These are phyloP conservation scores for Globisporangium canariense DNA, from an alignment of 352 stramenopile species.

Conservation along the genomic window DNA sequence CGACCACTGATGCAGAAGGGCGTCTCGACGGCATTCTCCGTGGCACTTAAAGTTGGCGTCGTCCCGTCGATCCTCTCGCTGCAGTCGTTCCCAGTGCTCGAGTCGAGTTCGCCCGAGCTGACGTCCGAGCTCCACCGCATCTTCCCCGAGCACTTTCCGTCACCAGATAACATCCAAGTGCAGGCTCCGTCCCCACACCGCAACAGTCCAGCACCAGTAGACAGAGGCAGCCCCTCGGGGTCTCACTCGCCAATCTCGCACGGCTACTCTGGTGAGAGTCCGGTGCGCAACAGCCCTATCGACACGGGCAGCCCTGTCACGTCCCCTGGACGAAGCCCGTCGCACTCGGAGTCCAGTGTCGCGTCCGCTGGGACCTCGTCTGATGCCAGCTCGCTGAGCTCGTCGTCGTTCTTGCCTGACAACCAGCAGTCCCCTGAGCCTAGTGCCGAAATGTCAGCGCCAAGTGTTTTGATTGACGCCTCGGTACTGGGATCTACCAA, in stretches of 20 bases:
- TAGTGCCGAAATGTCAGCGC: conserved; percentile 26
- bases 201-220: conserved; percentile 18
- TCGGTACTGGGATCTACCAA: conserved; percentile 23
- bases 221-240: conserved; percentile 37
- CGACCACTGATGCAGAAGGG: conserved; percentile 80
- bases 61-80: conserved; percentile 63
- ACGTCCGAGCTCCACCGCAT: conserved; percentile 75
- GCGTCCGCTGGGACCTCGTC: conserved; percentile 45
- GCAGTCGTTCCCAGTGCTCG: conserved; percentile 74
- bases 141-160: conserved; percentile 80
- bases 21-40: conserved; percentile 73
- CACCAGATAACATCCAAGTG: conserved; percentile 45
- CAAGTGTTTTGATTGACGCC: conserved; percentile 22
- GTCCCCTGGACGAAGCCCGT: conserved; percentile 61
- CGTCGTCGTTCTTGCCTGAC: conserved; percentile 73
- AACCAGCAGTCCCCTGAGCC: conserved; percentile 47
- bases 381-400: conserved; percentile 60
- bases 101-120: conserved; percentile 63
- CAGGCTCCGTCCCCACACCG: conserved; percentile 25
- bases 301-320: conserved; percentile 45
- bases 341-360: conserved; percentile 61
- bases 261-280: conserved; percentile 39
- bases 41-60: conserved; percentile 71
- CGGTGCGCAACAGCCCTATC: conserved; percentile 45
- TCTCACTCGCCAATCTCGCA: conserved; percentile 35